These are phyloP conservation scores for Fraxinus nigra DNA, from an alignment of 305 asterid genomes.

Conservation along the genomic window DNA sequence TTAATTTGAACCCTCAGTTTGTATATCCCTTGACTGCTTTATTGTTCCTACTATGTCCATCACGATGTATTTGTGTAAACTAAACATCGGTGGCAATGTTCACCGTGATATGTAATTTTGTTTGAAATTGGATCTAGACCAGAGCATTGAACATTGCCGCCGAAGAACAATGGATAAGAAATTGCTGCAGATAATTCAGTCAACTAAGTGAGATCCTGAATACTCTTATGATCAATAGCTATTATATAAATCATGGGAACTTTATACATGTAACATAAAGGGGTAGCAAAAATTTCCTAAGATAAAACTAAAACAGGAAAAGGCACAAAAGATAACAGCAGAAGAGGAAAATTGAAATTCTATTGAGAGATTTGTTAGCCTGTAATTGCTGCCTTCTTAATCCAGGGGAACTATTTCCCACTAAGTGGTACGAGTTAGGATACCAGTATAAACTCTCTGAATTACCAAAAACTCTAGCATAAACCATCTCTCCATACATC, in stretches of 20 bases:
- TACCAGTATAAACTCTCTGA: conserved; percentile 50
- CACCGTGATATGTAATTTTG: background rate
- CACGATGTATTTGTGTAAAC: background rate
- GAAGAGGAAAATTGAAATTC: conserved; percentile 61
- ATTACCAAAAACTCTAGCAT: conserved; percentile 67
- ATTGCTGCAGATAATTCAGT: background rate
- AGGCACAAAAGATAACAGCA: conserved; percentile 62
- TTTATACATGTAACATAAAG: background rate
- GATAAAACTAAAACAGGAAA: conserved; percentile 41
- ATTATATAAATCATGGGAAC: background rate
- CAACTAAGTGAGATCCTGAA: background rate
- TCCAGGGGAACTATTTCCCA: conserved; percentile 46
- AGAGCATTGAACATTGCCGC: background rate
- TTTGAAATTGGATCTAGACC: background rate
- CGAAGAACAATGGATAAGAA: background rate
- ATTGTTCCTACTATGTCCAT: background rate
- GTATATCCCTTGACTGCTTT: background rate
- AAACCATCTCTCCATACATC: conserved; percentile 81
- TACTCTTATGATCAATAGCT: background rate
- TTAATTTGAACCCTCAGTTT: background rate
- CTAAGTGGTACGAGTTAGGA: conserved; percentile 61
- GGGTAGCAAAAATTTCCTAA: background rate
- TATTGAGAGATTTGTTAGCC: conserved; percentile 53
- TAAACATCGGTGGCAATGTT: background rate
- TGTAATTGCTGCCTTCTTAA: conserved; percentile 64